phyloP scores from a whole-genome alignment of 2,329 filamentous ascomycete genomes.

The Aspergillus glaucus region DNA sequence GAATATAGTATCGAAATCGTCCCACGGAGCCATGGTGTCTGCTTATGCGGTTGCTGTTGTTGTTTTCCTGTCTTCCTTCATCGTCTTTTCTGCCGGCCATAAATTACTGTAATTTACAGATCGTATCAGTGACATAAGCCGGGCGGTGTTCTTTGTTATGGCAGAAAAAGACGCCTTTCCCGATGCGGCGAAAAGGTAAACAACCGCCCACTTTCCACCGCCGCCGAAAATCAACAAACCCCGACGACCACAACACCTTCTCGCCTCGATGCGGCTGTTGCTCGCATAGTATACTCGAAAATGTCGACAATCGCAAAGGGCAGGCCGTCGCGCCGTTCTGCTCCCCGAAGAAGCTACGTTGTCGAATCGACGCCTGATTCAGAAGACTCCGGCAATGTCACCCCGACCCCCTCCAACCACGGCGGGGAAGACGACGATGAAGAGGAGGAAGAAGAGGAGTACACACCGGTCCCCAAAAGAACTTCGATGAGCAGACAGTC shows the following conservation, averaged over 20 bases:
- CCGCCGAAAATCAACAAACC: constrained; percentile 9
- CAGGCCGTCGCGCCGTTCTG: constrained; percentile 55
- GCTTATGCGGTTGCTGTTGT: not conserved
- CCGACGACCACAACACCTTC: constrained; percentile 10
- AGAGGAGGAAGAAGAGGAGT: constrained; percentile 68
- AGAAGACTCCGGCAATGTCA: constrained; percentile 50
- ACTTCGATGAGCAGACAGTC: constrained; percentile 21
- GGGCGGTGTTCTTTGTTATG: constrained; percentile 28
- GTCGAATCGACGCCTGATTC: constrained; percentile 75
- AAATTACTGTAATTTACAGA: constrained; percentile 13
- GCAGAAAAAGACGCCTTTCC: constrained; percentile 30
- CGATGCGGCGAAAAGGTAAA: constrained; percentile 31
- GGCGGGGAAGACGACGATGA: constrained; percentile 54
- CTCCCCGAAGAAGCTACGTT: constrained; percentile 64
- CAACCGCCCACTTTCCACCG: constrained; percentile 27
- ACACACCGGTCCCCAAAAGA: constrained; percentile 61
- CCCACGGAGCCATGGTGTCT: constrained; percentile 42
- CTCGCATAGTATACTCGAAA: constrained; percentile 10
- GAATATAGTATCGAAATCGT: constrained; percentile 64
- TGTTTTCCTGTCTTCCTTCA: not conserved
- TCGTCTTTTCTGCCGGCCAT: not conserved
- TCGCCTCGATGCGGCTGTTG: constrained; percentile 24
- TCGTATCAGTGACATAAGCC: constrained; percentile 1
- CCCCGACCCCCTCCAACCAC: constrained; percentile 34
- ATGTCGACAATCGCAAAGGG: constrained; percentile 39